Conservation (phyloP, 768 basidiomycete genomes). For the Lactarius hatsudake region DNA sequence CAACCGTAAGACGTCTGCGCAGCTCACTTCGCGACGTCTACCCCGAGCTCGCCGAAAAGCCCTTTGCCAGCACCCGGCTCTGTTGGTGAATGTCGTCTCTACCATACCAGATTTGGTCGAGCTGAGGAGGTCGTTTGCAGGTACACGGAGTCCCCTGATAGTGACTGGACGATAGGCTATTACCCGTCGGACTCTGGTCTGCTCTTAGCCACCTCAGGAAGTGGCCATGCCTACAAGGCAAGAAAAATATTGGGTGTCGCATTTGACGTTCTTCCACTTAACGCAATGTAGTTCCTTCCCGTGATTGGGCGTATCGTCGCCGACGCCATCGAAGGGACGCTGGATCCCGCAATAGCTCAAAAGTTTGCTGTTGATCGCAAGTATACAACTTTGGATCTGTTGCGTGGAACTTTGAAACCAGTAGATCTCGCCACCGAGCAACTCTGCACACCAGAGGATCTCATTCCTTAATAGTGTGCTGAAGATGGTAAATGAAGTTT, state of each 20-base stretch:
- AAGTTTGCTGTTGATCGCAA: slow-evolving; percentile 67
- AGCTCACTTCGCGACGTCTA: slow-evolving; percentile 55
- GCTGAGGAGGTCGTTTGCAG: slow-evolving; percentile 38
- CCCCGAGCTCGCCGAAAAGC: slow-evolving; percentile 73
- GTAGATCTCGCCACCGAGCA: slow-evolving; percentile 8
- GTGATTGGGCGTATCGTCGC: slow-evolving; percentile 76
- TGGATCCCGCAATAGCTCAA: slow-evolving; percentile 47
- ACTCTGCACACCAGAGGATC: slow-evolving; percentile 22
- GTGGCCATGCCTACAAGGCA: slow-evolving; percentile 85
- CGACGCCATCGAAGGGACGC: slow-evolving; percentile 62
- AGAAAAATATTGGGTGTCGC: slow-evolving; percentile 27
- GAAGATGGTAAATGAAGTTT: slow-evolving; percentile 20
- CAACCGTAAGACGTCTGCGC: slow-evolving; percentile 50
- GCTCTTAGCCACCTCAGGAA: slow-evolving; percentile 82
- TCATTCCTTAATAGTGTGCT: slow-evolving; percentile 27
- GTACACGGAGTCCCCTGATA: slow-evolving; percentile 88
- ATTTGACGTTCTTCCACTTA: not conserved
- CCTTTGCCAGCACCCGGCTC: slow-evolving; percentile 69
- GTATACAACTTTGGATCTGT: slow-evolving; percentile 33
- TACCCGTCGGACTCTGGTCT: slow-evolving; percentile 58
- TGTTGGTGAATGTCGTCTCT: slow-evolving; percentile 68
- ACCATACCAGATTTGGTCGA: not conserved
- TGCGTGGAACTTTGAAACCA: slow-evolving; percentile 29
- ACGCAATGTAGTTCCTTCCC: slow-evolving; percentile 69
- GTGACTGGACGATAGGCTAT: slow-evolving; percentile 85